Evolutionary conservation across 31 red algal genomes (phyloP).

Genomic region (Odonthalia washingtoniensis): DNA sequence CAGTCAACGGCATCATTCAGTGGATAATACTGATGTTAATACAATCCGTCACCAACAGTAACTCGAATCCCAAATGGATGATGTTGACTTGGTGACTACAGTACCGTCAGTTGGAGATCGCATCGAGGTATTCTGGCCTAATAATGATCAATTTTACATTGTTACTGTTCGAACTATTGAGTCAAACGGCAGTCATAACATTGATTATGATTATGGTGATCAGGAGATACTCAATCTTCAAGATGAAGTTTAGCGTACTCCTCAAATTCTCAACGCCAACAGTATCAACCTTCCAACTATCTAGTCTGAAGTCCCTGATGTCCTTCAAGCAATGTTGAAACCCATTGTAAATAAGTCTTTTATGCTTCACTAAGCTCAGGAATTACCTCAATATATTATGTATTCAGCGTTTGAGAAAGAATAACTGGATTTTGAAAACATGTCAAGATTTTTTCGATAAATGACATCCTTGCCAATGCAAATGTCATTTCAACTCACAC

Average conservation of each 20-base stretch:
- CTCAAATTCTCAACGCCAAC: no score
- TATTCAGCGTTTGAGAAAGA: background rate
- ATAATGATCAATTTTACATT: background rate
- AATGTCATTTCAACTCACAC: slow-evolving; percentile 19
- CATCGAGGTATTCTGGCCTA: background rate
- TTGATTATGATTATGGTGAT: background rate
- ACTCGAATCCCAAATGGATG: no score
- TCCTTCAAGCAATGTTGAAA: no score
- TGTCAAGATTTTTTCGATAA: background rate
- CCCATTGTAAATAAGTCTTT: background rate
- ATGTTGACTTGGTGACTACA: background rate
- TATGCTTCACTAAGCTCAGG: background rate
- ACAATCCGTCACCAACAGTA: no score
- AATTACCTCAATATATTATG: background rate
- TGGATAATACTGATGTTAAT: no score
- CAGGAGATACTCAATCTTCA: background rate
- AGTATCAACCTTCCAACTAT: no score
- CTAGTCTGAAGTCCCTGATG: no score
- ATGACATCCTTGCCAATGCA: background rate
- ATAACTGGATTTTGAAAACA: background rate
- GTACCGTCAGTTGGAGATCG: background rate
- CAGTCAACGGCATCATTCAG: no score
- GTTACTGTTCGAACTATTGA: background rate
- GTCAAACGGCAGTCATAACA: background rate
- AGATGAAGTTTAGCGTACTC: no score